Evolutionary conservation across 2,329 filamentous ascomycete genomes (phyloP).

Genomic region (Reticulascus tulasneorum): DNA sequence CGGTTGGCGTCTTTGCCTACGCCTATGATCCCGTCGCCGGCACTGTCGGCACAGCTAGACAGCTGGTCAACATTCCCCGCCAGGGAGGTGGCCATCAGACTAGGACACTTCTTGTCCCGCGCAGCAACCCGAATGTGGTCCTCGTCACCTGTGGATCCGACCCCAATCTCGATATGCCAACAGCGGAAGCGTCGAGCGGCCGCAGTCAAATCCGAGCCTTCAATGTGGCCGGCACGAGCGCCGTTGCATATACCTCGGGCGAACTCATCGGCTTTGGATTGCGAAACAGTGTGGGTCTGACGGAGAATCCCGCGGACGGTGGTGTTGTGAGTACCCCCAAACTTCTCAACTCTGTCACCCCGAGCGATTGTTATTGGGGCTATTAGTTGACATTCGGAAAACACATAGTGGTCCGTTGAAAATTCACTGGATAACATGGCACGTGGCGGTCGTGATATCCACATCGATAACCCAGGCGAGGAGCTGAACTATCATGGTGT

Average conservation of each 20-base stretch:
- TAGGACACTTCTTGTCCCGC: conserved; percentile 61
- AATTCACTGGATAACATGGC: conserved; percentile 65
- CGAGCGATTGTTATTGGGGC: background rate
- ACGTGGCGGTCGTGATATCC: conserved; percentile 56
- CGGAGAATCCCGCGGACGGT: conserved; percentile 51
- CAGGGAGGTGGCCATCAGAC: conserved; percentile 56
- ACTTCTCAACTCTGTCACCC: no score
- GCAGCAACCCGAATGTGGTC: conserved; percentile 50
- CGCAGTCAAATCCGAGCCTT: conserved; percentile 63
- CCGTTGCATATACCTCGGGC: conserved; percentile 47
- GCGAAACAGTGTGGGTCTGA: conserved; percentile 67
- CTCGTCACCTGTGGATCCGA: conserved; percentile 63
- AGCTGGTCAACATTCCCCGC: conserved; percentile 47
- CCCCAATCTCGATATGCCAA: conserved; percentile 56
- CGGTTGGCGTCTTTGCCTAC: conserved; percentile 58
- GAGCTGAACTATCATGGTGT: conserved; percentile 70
- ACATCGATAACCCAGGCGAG: conserved; percentile 67
- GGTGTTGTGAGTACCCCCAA: conserved; percentile 29
- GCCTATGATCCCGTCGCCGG: conserved; percentile 54
- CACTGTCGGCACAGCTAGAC: conserved; percentile 43
- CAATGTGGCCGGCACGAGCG: conserved; percentile 20
- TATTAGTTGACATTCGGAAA: no score
- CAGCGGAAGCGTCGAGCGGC: conserved; percentile 49
- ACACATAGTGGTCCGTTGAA: conserved; percentile 53
- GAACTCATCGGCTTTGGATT: conserved; percentile 62